Evolutionary conservation across 2,329 filamentous ascomycete genomes (phyloP), one percentile per base, ranked within the genome.

Genomic region (Proliferodiscus dingleyae): DNA sequence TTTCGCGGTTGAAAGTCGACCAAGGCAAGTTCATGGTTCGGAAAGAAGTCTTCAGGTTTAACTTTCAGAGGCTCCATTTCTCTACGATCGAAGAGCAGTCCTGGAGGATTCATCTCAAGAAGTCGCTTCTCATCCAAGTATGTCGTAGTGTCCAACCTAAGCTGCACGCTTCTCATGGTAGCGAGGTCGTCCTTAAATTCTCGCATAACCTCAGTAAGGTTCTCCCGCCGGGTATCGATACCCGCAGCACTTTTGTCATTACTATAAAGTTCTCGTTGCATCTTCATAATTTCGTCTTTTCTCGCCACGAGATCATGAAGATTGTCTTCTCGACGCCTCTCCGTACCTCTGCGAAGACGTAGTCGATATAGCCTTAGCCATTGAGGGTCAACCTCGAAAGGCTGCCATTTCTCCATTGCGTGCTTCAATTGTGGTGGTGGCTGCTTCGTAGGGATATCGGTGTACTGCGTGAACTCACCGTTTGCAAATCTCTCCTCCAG

Each of bases 31-130:
- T 71, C 67, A 7, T 71, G 64, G 19, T 74, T 69, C 1, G 87
- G 88, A 62, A 74, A 87, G 57, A 88, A 83, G 53, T 95, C 89
- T 1, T 74, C 59, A 0, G 65, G 41, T 4, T 69, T 49, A 2
- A 78, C 74, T 19, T 69, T 64, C 13, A 95, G 69, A 0, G 88
- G 85, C 57, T 95, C 87, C 57, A 79, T 81, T 2, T 71, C 67
- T 13, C 89, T 80, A 1, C 76, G 73, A 63, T 95, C 88, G 80
- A 83, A 90, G 21, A 71, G 57, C 3, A 91, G 64, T 1, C 73
- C 56, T 0, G 80, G 75, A 1, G 73, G 69, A 0, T 70, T 56
- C 63, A 74, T 69, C 40, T 67, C 62, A 56, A 74, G 70, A 13
- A 75, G 53, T 52, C 77, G 74, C 36, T 72, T 62, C 58, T 81